phyloP scores from a whole-genome alignment of 331 rosid species.

The Cydonia oblonga region DNA sequence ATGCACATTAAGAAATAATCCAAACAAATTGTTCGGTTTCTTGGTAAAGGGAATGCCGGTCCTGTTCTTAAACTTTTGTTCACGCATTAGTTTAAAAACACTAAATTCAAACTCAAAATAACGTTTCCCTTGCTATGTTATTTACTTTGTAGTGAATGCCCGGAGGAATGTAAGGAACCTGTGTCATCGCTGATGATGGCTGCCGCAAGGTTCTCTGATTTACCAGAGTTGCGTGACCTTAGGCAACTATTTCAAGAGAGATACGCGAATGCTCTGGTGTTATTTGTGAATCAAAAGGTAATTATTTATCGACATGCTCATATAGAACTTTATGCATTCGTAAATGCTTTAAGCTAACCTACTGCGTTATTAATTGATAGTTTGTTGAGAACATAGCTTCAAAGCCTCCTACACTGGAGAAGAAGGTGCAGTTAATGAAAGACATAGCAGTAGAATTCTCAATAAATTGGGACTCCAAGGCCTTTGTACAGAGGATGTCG shows the following conservation, averaged over 20 bases:
- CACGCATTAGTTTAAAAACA: background rate
- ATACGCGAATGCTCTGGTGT: slow-evolving; percentile 48
- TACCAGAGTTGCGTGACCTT: slow-evolving; percentile 89
- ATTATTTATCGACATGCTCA: background rate
- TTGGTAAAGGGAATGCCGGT: background rate
- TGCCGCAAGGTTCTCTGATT: slow-evolving; percentile 89
- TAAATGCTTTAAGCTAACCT: slow-evolving; percentile 17
- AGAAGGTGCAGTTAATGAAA: slow-evolving; percentile 58
- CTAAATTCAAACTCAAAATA: background rate
- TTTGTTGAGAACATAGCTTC: slow-evolving; percentile 62
- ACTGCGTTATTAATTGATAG: slow-evolving; percentile 28
- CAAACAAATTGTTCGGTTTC: background rate
- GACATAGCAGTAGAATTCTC: slow-evolving; percentile 68
- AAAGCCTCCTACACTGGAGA: slow-evolving; percentile 60
- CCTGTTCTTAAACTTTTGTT: background rate
- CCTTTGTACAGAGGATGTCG: slow-evolving; percentile 69
- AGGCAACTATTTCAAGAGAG: slow-evolving; percentile 75
- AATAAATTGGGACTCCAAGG: slow-evolving; percentile 73
- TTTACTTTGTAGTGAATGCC: slow-evolving; percentile 66
- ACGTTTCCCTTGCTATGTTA: slow-evolving; percentile 8
- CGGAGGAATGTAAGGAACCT: slow-evolving; percentile 79
- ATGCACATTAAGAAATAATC: background rate
- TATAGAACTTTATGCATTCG: slow-evolving; percentile 1
- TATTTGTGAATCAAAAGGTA: slow-evolving; percentile 61
- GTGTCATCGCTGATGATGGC: slow-evolving; percentile 70